phyloP scores from a whole-genome alignment of 2,329 filamentous ascomycete species.

The Botryosphaeria agaves region DNA sequence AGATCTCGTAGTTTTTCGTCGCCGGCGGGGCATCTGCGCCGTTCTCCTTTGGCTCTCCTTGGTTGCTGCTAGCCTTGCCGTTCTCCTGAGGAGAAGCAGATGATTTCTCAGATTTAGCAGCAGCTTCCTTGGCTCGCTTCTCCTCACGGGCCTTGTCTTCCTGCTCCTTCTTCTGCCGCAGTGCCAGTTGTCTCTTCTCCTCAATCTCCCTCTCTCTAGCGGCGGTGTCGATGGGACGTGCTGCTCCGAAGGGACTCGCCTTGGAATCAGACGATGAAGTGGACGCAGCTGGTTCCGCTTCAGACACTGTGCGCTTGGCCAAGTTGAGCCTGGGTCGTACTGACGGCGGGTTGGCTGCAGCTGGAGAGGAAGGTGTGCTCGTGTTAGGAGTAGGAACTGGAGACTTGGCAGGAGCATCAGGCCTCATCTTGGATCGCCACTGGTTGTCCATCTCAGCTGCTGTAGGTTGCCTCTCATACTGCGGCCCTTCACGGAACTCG shows the following conservation, averaged over 20 bases:
- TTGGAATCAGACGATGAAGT: slow-evolving; percentile 44
- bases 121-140: slow-evolving; percentile 40
- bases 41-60: slow-evolving; percentile 16
- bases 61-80: slow-evolving; percentile 13
- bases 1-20: slow-evolving; percentile 35
- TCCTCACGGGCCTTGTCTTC: slow-evolving; percentile 73
- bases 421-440: slow-evolving; percentile 83
- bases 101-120: slow-evolving; percentile 34
- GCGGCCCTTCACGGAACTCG: slow-evolving; percentile 54
- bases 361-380: slow-evolving; percentile 60
- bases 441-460: slow-evolving; percentile 86
- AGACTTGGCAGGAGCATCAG: slow-evolving; percentile 49
- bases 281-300: slow-evolving; percentile 35
- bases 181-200: slow-evolving; percentile 58
- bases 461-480: slow-evolving; percentile 53
- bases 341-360: slow-evolving; percentile 40
- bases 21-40: slow-evolving; percentile 14
- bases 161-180: slow-evolving; percentile 71
- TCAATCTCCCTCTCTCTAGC: slow-evolving; percentile 79
- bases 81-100: slow-evolving; percentile 12
- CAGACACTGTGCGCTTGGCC: slow-evolving; percentile 77
- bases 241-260: slow-evolving; percentile 83
- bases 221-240: slow-evolving; percentile 84
- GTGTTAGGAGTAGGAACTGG: slow-evolving; percentile 52
- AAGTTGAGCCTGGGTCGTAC: slow-evolving; percentile 73